Evolutionary conservation across 2,329 filamentous ascomycete species (phyloP).

Genomic region (Triangularia setosa): DNA sequence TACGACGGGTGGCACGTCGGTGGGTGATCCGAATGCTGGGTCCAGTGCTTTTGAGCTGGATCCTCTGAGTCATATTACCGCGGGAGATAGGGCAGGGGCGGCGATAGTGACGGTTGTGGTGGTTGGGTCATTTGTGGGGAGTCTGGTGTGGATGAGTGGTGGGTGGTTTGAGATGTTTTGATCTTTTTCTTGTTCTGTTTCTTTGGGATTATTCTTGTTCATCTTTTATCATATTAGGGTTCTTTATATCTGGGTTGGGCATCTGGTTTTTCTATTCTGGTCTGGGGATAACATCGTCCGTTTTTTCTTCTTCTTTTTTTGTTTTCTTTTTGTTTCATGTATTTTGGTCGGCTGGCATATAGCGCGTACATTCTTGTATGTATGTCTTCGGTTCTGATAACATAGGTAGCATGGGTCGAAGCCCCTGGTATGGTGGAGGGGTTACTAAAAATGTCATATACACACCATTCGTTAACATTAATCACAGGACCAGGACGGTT

Average conservation of each 20-base stretch:
- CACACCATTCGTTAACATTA: neutral
- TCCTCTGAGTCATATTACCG: conserved; percentile 22
- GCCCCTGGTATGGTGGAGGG: neutral
- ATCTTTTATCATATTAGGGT: neutral
- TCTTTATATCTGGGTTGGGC: neutral
- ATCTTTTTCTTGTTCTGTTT: neutral
- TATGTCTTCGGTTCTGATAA: neutral
- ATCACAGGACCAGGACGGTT: too few relatives aligned
- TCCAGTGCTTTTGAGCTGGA: conserved; percentile 3
- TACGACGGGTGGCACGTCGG: conserved; percentile 41
- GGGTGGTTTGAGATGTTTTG: conserved; percentile 12
- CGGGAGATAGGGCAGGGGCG: conserved; percentile 39
- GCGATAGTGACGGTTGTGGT: conserved; percentile 39
- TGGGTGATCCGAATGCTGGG: conserved; percentile 33
- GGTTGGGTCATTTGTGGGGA: conserved; percentile 32
- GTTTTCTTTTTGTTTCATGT: neutral
- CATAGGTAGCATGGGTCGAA: neutral
- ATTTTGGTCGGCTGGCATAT: neutral
- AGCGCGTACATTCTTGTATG: neutral
- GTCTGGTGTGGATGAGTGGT: conserved; percentile 23
- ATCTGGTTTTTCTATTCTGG: neutral
- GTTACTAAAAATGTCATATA: neutral
- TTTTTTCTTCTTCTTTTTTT: neutral
- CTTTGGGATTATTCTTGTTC: neutral
- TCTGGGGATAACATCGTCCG: too few relatives aligned